Evolutionary conservation across 2,329 filamentous ascomycete genomes (phyloP), one percentile per base, ranked within the genome.

Genomic region (Mollisia scopiformis): DNA sequence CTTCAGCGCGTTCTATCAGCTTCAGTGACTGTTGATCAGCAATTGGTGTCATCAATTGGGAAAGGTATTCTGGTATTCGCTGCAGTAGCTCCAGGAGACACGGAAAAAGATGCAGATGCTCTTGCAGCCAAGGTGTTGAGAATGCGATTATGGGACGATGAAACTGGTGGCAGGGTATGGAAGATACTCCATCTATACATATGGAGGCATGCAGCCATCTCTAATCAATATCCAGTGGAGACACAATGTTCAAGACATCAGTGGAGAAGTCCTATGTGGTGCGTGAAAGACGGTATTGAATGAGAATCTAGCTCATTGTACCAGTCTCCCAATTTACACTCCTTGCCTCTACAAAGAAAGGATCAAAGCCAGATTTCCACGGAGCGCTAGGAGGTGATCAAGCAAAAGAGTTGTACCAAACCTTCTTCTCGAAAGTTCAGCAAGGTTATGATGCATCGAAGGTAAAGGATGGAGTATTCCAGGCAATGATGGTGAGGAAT

Each of bases 251-350:
- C 83, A 89, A 69, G 95, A 99, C 64, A 93, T 98, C 62, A 82
- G 85, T 47, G 95, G 95, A 54, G 95, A 98, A 75, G 84, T 99
- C 27, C 86, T 99, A n/a, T 98, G 94, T 75, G 93, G 93, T 96
- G 82, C 59, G 65, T 59, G 47, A 35, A 41, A 31, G 55, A 31
- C 6, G 30, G 21, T 14, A 23, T 4, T 27, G 10, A 16, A 13
- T 1, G 14, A 43, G 16, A 39, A 14, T 8, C 11, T 41, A 43
- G 49, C 62, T 65, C 13, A 66, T 55, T 27, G 8, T 21, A 19
- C 16, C 72, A 96, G 94, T 99, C 49, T 98, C 95, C 14, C 95
- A 99, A 77, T 99, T 99, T 74, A 99, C 95, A 2, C 84, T 99
- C 10, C 84, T 96, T 53, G 96, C 93, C 50, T 90, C 89, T 49